A percentile compares a stretch with the other conserved stretches of the same genome.
Conservation (phyloP, 2,329 filamentous ascomycete species). For the Leptosphaerulina australis region DNA sequence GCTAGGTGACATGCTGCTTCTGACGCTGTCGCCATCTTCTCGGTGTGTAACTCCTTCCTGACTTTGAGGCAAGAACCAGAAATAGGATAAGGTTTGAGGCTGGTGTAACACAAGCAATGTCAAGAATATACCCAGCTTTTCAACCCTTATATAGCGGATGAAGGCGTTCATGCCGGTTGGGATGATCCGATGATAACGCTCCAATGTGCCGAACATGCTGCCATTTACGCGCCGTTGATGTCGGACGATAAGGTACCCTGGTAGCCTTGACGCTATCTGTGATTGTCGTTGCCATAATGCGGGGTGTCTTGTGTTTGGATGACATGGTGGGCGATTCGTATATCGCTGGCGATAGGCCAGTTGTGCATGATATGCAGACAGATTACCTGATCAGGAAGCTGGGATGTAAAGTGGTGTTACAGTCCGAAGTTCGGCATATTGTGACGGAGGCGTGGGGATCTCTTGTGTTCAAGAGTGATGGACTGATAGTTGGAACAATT, state of each 20-base stretch:
- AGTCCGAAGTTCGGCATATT: constrained; percentile 6
- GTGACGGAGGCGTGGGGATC: constrained; percentile 2
- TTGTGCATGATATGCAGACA: constrained; percentile 21
- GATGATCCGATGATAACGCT: constrained; percentile 14
- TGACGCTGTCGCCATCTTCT: constrained; percentile 18
- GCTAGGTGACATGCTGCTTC: constrained; percentile 1
- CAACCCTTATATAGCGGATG: constrained; percentile 9
- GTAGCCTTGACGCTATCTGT: constrained; percentile 12
- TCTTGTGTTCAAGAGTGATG: constrained; percentile 1
- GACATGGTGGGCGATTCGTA: constrained; percentile 15
- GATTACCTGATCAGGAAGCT: constrained; percentile 33
- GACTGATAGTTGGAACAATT: background rate
- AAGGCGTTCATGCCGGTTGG: constrained; percentile 1
- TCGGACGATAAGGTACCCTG: constrained; percentile 28
- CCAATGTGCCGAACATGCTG: constrained; percentile 4
- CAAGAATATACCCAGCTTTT: constrained; percentile 2
- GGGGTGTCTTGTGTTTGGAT: constrained; percentile 18
- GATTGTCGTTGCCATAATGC: constrained; percentile 17
- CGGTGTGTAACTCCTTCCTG: background rate
- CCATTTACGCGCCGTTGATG: constrained; percentile 20
- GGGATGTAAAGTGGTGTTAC: background rate
- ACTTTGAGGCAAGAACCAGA: background rate
- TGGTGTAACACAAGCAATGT: constrained; percentile 7
- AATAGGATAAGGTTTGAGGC: background rate
- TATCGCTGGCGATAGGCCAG: constrained; percentile 21